Percentiles rank a stretch among this genome's conserved stretches.
phyloP scores from a whole-genome alignment of 768 basidiomycete genomes.

The Lactarius sp. region DNA sequence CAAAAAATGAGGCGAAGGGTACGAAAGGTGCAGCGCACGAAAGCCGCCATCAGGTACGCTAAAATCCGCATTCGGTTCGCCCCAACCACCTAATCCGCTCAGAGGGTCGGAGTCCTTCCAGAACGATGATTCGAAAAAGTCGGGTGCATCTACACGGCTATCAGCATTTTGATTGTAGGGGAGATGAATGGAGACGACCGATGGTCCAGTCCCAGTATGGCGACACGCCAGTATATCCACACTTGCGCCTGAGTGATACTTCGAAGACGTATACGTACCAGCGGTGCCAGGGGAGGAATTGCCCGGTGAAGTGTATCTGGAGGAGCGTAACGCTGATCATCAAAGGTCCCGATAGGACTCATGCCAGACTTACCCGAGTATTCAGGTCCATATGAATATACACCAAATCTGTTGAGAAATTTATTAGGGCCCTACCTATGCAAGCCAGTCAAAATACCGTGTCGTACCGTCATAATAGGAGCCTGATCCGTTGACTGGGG shows the following conservation, averaged over 20 bases:
- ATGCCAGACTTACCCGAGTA: constrained; percentile 10
- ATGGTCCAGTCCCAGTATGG: constrained; percentile 33
- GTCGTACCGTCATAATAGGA: constrained; percentile 25
- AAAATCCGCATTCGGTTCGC: constrained; percentile 26
- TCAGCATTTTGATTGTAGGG: background rate
- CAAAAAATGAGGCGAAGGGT: constrained; percentile 33
- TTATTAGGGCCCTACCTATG: background rate
- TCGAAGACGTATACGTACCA: constrained; percentile 28
- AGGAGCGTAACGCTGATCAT: background rate
- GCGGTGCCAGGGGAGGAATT: constrained; percentile 32
- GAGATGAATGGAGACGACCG: constrained; percentile 9
- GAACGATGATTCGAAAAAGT: constrained; percentile 27
- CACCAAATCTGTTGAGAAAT: constrained; percentile 22
- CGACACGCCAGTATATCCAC: constrained; percentile 27
- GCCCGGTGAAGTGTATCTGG: constrained; percentile 28
- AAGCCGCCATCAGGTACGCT: constrained; percentile 32
- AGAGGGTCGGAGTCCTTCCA: constrained; percentile 26
- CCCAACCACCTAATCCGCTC: constrained; percentile 32
- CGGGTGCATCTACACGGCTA: constrained; percentile 24
- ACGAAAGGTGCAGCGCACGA: constrained; percentile 29
- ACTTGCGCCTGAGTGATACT: constrained; percentile 25
- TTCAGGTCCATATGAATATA: constrained; percentile 32
- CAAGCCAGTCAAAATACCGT: background rate
- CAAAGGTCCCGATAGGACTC: background rate
- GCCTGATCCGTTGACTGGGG: constrained; percentile 17